Conservation (phyloP, 2,329 filamentous ascomycete genomes). For the Ceratocystis cacaofunesta region DNA sequence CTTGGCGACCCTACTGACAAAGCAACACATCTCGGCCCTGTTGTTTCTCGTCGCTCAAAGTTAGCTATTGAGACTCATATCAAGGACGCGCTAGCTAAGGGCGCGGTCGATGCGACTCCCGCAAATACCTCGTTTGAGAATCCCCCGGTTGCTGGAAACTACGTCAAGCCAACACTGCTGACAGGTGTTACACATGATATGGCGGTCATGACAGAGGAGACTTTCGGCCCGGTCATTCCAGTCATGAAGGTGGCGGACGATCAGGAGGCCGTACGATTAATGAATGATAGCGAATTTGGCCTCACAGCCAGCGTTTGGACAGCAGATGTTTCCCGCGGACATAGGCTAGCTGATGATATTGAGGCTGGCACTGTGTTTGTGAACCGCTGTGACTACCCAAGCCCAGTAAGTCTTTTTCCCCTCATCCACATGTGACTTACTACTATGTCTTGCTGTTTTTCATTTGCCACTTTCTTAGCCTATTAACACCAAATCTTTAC, state of each 20-base stretch:
- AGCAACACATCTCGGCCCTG: slow-evolving; percentile 70
- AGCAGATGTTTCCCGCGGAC: slow-evolving; percentile 62
- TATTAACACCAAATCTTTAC: slow-evolving; percentile 17
- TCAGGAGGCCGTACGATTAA: slow-evolving; percentile 63
- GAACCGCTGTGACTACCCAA: slow-evolving; percentile 84
- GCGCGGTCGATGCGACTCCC: slow-evolving; percentile 72
- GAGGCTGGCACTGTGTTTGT: slow-evolving; percentile 94
- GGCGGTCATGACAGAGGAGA: slow-evolving; percentile 85
- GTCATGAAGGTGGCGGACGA: slow-evolving; percentile 76
- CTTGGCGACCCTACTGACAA: slow-evolving; percentile 77
- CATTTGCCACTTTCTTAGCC: slow-evolving; percentile 14
- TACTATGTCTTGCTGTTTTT: slow-evolving; percentile 9
- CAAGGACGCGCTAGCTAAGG: slow-evolving; percentile 66
- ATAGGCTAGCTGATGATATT: slow-evolving; percentile 62
- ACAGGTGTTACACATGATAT: slow-evolving; percentile 67
- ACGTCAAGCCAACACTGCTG: slow-evolving; percentile 71
- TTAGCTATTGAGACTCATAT: slow-evolving; percentile 65
- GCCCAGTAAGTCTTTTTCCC: slow-evolving; percentile 50
- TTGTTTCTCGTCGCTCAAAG: slow-evolving; percentile 68
- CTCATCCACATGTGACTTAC: slow-evolving; percentile 10
- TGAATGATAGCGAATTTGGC: slow-evolving; percentile 93
- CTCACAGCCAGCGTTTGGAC: slow-evolving; percentile 97
- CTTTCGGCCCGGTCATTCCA: slow-evolving; percentile 83
- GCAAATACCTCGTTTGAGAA: slow-evolving; percentile 59
- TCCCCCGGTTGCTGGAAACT: slow-evolving; percentile 53